Conservation (phyloP, 495 filamentous ascomycete species). For the Trichoderma orchidacearum region DNA sequence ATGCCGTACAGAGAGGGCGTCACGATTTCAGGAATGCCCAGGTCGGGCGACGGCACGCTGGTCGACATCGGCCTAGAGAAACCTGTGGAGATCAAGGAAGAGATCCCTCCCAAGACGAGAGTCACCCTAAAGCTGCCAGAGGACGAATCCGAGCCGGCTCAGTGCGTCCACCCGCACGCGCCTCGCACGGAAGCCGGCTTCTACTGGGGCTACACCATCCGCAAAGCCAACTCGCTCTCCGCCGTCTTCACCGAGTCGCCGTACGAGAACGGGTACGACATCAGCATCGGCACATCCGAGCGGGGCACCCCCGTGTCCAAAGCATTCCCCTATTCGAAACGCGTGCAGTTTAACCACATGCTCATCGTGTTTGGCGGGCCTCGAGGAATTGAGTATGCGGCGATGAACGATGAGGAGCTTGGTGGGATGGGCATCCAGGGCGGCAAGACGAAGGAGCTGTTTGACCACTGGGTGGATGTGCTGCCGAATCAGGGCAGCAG, state of each 20-base stretch:
- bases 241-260: slow-evolving; percentile 51
- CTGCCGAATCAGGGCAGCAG: slow-evolving; percentile 61
- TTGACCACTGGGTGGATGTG: slow-evolving; percentile 68
- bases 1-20: slow-evolving; percentile 61
- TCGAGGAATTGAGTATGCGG: slow-evolving; percentile 54
- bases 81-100: slow-evolving; percentile 35
- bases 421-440: slow-evolving; percentile 38
- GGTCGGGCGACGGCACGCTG: slow-evolving; percentile 22
- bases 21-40: slow-evolving; percentile 17
- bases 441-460: slow-evolving; percentile 44
- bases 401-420: slow-evolving; percentile 49
- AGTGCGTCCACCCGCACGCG: slow-evolving; percentile 42
- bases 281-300: slow-evolving; percentile 64
- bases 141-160: slow-evolving; percentile 21
- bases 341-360: slow-evolving; percentile 46
- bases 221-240: slow-evolving; percentile 43
- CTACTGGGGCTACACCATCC: slow-evolving; percentile 63
- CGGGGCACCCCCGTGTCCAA: slow-evolving; percentile 42
- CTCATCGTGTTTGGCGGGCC: slow-evolving; percentile 63
- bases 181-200: slow-evolving; percentile 57
- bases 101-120: slow-evolving; percentile 44
- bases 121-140: slow-evolving; percentile 51
- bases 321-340: slow-evolving; percentile 26
- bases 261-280: slow-evolving; percentile 50
- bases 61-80: slow-evolving; percentile 46